phyloP scores from a whole-genome alignment of 768 basidiomycete species.

The Agrocybe chaxingu region DNA sequence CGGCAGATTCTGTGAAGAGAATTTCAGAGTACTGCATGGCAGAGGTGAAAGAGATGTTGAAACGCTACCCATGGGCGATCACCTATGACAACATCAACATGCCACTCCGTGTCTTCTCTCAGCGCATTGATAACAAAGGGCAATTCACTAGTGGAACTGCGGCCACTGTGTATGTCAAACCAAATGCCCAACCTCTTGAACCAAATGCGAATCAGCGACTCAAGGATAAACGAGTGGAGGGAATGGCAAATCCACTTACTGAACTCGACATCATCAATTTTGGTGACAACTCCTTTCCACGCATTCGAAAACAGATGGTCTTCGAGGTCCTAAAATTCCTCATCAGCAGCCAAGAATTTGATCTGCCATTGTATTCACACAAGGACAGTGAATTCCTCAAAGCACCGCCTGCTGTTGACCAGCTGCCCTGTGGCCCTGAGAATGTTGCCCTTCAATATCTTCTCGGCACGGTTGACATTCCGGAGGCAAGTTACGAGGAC shows the following conservation, averaged over 20 bases:
- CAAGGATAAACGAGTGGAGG: conserved; percentile 16
- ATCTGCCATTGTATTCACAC: no score
- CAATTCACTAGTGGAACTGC: conserved; percentile 34
- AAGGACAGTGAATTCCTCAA: conserved; percentile 3
- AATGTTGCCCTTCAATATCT: conserved; percentile 29
- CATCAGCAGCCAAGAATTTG: conserved; percentile 7
- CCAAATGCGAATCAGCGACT: conserved; percentile 16
- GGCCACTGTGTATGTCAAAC: conserved; percentile 30
- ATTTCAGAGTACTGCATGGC: conserved; percentile 24
- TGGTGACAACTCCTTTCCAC: conserved; percentile 7
- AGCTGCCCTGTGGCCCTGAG: conserved; percentile 23
- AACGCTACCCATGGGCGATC: conserved; percentile 24
- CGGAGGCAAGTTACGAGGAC: conserved; percentile 38
- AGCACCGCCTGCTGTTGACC: conserved; percentile 15
- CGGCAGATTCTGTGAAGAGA: conserved; percentile 16
- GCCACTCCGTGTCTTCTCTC: conserved; percentile 32
- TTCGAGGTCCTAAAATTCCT: conserved; percentile 25
- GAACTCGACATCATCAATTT: conserved; percentile 20
- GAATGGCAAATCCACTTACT: conserved; percentile 19
- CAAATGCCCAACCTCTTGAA: conserved; percentile 12
- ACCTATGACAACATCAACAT: conserved; percentile 37
- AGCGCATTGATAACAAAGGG: conserved; percentile 30
- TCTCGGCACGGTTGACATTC: conserved; percentile 29
- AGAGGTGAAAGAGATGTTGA: conserved; percentile 19
- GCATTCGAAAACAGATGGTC: conserved; percentile 7